Base-by-base conservation (phyloP, 73 alveolate species). In the Effrenium voratum region DNA sequence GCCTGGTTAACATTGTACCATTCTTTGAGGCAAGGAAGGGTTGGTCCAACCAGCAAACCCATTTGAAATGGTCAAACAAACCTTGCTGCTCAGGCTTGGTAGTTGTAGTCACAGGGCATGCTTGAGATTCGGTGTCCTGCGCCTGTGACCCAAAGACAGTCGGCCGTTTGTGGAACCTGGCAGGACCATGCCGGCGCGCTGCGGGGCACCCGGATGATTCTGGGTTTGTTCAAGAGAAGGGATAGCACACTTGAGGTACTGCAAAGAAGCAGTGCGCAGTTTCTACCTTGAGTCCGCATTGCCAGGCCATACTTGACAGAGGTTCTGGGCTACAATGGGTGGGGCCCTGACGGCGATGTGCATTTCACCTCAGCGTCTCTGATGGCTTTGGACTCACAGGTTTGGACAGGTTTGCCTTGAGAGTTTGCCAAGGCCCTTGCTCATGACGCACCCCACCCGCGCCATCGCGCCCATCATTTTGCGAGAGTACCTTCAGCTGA, bases 391-490 rank as follows among this genome's bases (percentile, higher is more conserved):
- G 22, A 15, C 68, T 15, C 12, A 55, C 68, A 55, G 22, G 22
- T 12, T 15, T 55, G 22, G 30, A 55, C 22, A 12, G 22, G 22
- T 55, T 22, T 55, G 12, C 68, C 12, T 15, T 55, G 12, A 15
- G 68, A 12, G 22, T 55, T 55, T 55, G 12, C 40, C 60, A 10
- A 63, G 95, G 95, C 95, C 84, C 30, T 15, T 87, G 40, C 47
- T 87, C 85, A 87, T 87, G 95, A 87, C 95, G 70, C 95, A 87
- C 47, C 95, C 95, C 85, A 87, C 95, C 8, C 95, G 95, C 26
- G 95, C 95, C 70, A 87, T 87, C 6, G 95, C 84, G 49, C 95
- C 95, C 34, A 41, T 87, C 84, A 87, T 87, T 73, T 43, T 87
- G 52, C 38, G n/a, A 43, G 95, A 87, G 12, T 43, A 30, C 85